Percentiles rank a stretch among this genome's conserved stretches.
Evolutionary conservation across 2,329 filamentous ascomycete species (phyloP).

Genomic region (Coniochaeta hoffmannii): DNA sequence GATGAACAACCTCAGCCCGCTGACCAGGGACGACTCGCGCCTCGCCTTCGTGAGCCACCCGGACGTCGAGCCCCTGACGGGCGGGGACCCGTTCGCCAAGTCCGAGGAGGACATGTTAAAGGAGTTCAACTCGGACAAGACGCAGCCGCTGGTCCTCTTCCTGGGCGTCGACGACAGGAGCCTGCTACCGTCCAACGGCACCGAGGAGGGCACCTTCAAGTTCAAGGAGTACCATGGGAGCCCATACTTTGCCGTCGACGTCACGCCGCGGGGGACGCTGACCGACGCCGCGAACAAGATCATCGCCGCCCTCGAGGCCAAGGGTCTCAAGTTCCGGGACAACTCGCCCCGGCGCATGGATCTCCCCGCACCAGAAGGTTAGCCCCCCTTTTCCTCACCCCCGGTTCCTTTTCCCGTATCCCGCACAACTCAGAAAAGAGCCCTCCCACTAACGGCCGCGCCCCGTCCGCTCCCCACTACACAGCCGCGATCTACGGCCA

Average conservation of each 20-base stretch:
- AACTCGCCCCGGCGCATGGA: constrained; percentile 43
- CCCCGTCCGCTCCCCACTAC: background rate
- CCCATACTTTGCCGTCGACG: constrained; percentile 85
- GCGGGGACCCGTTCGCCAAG: constrained; percentile 60
- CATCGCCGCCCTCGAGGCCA: constrained; percentile 48
- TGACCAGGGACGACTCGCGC: constrained; percentile 47
- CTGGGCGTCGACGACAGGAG: constrained; percentile 68
- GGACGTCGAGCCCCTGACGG: constrained; percentile 65
- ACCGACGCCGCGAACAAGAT: constrained; percentile 50
- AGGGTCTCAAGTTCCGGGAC: constrained; percentile 55
- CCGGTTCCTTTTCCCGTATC: background rate
- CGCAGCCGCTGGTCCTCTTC: constrained; percentile 69
- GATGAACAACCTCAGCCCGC: constrained; percentile 69
- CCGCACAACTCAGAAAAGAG: constrained; percentile 1
- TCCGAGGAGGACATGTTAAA: constrained; percentile 67
- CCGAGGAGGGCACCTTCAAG: constrained; percentile 31
- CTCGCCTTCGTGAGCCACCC: constrained; percentile 62
- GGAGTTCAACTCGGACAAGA: constrained; percentile 63
- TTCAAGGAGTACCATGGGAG: constrained; percentile 68
- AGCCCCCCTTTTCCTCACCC: constrained; percentile 4
- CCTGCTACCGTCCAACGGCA: constrained; percentile 17
- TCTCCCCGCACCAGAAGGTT: constrained; percentile 40
- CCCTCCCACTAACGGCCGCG: constrained; percentile 9
- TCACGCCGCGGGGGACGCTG: constrained; percentile 63
- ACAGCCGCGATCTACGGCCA: constrained; percentile 85